Evolutionary conservation across 164 flowering plant genomes (phyloP), one percentile per base, ranked within the genome.

Genomic region (Echeveria elegans): DNA sequence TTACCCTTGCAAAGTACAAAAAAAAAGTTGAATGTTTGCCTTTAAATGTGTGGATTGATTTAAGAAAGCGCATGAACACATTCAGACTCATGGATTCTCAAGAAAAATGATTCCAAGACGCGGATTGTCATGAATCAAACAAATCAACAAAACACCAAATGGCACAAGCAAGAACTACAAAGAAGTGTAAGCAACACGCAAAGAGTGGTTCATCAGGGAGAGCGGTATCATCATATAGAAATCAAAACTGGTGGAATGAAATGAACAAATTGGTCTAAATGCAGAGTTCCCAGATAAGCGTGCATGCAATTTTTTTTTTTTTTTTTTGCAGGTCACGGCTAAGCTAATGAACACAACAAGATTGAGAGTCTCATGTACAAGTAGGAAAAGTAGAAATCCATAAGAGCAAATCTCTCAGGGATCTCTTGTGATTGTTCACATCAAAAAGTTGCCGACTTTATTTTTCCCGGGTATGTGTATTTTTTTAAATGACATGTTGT

Each of bases 1-100:
- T n/a, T n/a, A n/a, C n/a, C n/a, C n/a, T n/a, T n/a, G n/a, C n/a
- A n/a, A n/a, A n/a, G n/a, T n/a, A n/a, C n/a, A n/a, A n/a, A 14
- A 50, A 50, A 50, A 2, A 24, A 21, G 41, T 14, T 16, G 52
- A 19, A 30, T 58, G 43, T 37, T 5, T 4, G 21, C 87, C 78
- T 74, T 85, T 80, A 81, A 78, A 75, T 24, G 81, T 73, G 73
- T 81, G 89, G 66, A 80, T 78, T 69, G 82, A 79, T 72, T 78
- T 79, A 45, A 82, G 74, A 74, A 82, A 88, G 68, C 78, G 83
- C 82, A 84, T 78, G 82, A 83, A 78, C 79, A 74, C 85, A 79
- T 81, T 81, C 69, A 71, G 69, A 82, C 80, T 83, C 89, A 86
- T 86, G 5, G 4, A 45, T 45, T n/a, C 50, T 15, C 50, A 1